These are phyloP conservation scores for Byssothecium circinans DNA, from an alignment of 2,329 filamentous ascomycete genomes.

Conservation along the genomic window DNA sequence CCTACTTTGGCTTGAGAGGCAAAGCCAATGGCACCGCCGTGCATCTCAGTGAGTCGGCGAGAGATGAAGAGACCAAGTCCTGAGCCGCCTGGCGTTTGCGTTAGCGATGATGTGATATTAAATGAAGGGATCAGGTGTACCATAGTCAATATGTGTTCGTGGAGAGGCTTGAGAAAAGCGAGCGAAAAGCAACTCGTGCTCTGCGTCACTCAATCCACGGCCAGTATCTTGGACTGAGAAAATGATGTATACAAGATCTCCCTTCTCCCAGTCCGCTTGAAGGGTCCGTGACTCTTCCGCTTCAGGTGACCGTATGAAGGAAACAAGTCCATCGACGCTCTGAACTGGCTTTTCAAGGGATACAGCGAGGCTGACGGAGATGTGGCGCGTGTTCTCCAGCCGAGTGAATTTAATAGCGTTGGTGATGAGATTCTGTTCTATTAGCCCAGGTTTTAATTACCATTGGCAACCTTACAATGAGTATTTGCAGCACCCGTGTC, in stretches of 20 bases:
- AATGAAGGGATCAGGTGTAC: background rate
- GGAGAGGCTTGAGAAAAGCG: constrained; percentile 38
- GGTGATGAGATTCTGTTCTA: constrained; percentile 16
- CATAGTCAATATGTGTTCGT: constrained; percentile 29
- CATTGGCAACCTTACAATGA: background rate
- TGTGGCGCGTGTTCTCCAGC: constrained; percentile 32
- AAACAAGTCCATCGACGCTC: constrained; percentile 28
- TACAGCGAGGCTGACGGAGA: constrained; percentile 44
- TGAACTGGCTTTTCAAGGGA: constrained; percentile 18
- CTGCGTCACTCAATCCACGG: constrained; percentile 41
- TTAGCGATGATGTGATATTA: background rate
- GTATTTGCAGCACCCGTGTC: constrained; percentile 44
- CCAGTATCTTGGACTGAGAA: constrained; percentile 46
- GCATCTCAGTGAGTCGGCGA: constrained; percentile 33
- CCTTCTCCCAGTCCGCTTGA: constrained; percentile 37
- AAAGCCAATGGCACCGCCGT: constrained; percentile 37
- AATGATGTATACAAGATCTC: constrained; percentile 37
- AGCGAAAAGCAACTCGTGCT: constrained; percentile 35
- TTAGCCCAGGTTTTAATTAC: background rate
- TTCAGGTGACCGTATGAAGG: constrained; percentile 16
- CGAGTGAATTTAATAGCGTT: constrained; percentile 43
- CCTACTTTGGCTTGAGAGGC: constrained; percentile 23
- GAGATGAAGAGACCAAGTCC: constrained; percentile 41
- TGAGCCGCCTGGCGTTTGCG: constrained; percentile 34
- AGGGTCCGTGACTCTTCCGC: constrained; percentile 3